phyloP scores from a whole-genome alignment of 2,329 filamentous ascomycete species.

The Neofusicoccum kwambonambiense region DNA sequence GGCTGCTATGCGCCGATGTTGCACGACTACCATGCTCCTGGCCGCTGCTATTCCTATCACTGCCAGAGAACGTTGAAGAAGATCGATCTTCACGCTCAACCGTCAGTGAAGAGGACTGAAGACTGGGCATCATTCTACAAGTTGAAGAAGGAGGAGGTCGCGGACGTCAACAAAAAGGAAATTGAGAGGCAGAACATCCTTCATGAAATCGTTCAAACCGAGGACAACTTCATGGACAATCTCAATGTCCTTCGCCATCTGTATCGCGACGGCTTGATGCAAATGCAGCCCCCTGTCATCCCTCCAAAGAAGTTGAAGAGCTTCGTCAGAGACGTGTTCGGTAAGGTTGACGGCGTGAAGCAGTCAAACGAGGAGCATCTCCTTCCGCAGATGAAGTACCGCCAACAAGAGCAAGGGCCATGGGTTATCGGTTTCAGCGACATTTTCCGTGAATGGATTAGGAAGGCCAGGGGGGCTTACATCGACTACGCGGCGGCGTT shows the following conservation, averaged over 20 bases:
- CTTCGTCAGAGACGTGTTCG: conserved; percentile 85
- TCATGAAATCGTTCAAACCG: conserved; percentile 91
- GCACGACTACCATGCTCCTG: conserved; percentile 65
- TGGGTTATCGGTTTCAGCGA: conserved; percentile 95
- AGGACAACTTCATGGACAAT: conserved; percentile 87
- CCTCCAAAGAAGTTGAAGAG: conserved; percentile 72
- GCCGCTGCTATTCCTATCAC: conserved; percentile 88
- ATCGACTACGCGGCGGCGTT: conserved; percentile 89
- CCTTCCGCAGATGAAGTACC: conserved; percentile 89
- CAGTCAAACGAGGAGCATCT: conserved; percentile 91
- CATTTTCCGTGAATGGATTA: conserved; percentile 96
- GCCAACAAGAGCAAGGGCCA: conserved; percentile 93
- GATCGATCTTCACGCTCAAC: conserved; percentile 78
- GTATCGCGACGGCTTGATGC: conserved; percentile 77
- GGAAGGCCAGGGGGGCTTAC: conserved; percentile 85
- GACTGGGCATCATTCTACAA: conserved; percentile 92
- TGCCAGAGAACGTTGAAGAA: conserved; percentile 94
- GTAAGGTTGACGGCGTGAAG: conserved; percentile 83
- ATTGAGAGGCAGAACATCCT: conserved; percentile 89
- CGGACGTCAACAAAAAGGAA: conserved; percentile 76
- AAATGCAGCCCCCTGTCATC: conserved; percentile 76
- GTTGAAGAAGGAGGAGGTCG: conserved; percentile 72
- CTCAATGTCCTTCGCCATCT: conserved; percentile 81
- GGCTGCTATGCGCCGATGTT: conserved; percentile 88
- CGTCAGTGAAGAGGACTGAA: conserved; percentile 58